phyloP scores from a whole-genome alignment of 805 yeast species.

The Wickerhamomyces mucosus region DNA sequence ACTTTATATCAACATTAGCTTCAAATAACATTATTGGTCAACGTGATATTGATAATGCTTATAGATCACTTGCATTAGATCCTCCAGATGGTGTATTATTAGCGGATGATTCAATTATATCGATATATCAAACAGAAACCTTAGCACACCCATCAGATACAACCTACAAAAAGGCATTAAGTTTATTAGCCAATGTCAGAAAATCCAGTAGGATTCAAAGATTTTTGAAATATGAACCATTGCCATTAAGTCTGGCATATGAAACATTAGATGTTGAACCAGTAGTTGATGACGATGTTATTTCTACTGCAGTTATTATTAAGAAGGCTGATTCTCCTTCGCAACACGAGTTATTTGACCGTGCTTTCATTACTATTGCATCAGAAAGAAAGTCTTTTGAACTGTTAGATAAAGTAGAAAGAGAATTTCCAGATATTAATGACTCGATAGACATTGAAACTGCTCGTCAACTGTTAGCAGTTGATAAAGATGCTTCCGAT shows the following conservation, averaged over 20 bases:
- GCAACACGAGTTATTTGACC: conserved; percentile 31
- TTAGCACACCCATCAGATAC: conserved; percentile 12
- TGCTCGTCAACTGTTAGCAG: conserved; percentile 41
- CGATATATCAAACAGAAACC: conserved; percentile 25
- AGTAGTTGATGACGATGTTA: conserved; percentile 54
- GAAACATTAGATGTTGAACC: conserved; percentile 30
- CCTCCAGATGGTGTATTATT: conserved; percentile 16
- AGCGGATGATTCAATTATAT: conserved; percentile 22
- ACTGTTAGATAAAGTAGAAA: conserved; percentile 45
- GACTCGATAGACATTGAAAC: conserved; percentile 24
- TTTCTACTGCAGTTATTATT: conserved; percentile 65
- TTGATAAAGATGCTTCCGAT: conserved; percentile 43
- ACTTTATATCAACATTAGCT: conserved; percentile 34
- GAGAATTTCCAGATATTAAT: conserved; percentile 21
- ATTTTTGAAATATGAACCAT: conserved; percentile 37
- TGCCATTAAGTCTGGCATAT: conserved; percentile 41
- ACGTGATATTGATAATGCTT: conserved; percentile 34
- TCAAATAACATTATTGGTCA: conserved; percentile 46
- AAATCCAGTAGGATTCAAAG: conserved; percentile 26
- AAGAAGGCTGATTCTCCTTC: conserved; percentile 45
- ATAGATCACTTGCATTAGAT: conserved; percentile 24
- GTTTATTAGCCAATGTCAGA: conserved; percentile 29
- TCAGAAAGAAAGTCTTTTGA: conserved; percentile 43
- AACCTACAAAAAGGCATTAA: conserved; percentile 29
- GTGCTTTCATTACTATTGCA: conserved; percentile 58